Base-by-base conservation (phyloP, 2,329 filamentous ascomycete species). In the Ascosphaera apis region DNA sequence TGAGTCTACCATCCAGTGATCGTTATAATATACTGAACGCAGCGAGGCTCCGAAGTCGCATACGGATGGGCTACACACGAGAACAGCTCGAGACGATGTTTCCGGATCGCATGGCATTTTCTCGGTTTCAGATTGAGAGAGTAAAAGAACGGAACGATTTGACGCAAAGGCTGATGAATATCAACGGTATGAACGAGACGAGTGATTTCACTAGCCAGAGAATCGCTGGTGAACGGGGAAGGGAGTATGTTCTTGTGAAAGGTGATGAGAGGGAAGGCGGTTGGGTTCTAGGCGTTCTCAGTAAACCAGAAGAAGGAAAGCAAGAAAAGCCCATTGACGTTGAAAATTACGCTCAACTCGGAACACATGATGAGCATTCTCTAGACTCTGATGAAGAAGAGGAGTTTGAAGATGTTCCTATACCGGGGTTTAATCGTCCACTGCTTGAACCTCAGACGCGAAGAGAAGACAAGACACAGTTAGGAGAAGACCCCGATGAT, bases 21-120 rank as follows among this genome's bases (percentile, higher is more conserved):
- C 72, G 86, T 34, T 98, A 98, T 61, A 95, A 95, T 47, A 98
- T 98, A 36, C 59, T 98, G 15, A 98, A 98, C 50, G 88, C 91
- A 1, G 88, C 91, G 1, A 68, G 88, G 41, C 52, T 98, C 41
- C 66, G 88, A 38, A 92, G 82, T 53, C 68, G 88, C 36, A 62
- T 98, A 48, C 72, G 88, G 50, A 92, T 98, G 86, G 88, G 88
- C 0, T 69, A 92, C 47, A 91, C 81, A 38, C 95, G 95, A 54
- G 86, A 98, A 43, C 88, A 98, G 55, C 58, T 98, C 11, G 84
- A 95, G 45, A 70, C 66, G 33, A 98, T 98, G 88, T 98, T 98
- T 51, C 86, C 88, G 0, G 78, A 98, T 52, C 72, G 88, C 17
- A 93, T 98, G 83, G 88, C 77, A 1, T 98, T 98, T 50, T 93